Evolutionary conservation across 164 flowering plant genomes (phyloP), one percentile per base, ranked within the genome.

Genomic region (Akebia trifoliata): DNA sequence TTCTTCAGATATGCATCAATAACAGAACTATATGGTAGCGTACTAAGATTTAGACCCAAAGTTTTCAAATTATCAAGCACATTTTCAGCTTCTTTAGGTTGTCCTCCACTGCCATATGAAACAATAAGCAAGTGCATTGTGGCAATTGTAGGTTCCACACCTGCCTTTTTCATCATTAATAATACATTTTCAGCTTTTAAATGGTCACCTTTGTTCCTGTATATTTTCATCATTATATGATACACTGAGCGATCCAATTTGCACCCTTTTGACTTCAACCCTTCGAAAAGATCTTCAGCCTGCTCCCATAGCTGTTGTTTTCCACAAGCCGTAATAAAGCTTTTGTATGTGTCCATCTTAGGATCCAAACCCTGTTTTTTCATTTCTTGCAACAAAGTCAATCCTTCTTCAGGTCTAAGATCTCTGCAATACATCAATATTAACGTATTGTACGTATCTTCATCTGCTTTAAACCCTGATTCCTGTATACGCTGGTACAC

Each of bases 91-190:
- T 83, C 97, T 61, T 67, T 59, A 14, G 97, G 95, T 59, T 78
- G 78, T 21, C 95, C 93, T 50, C 93, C 86, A 65, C 78, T 78
- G 48, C 97, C 80, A 77, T 86, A 87, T 47, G 97, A 90, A 42
- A 82, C 76, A 92, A 93, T 85, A 62, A 90, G 90, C 78, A 93
- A 74, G 69, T 93, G 99, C 96, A 90, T 90, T 49, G 99, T 90
- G 61, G 97, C 96, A 68, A 74, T 50, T 4, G 81, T 75, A 50
- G 99, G 96, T 52, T 90, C 86, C 30, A 87, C 65, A 43, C 96
- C 93, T 1, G 71, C 75, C 55, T 83, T 86, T 71, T 77, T 87
- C 99, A 94, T 90, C 67, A 61, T 51, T 62, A 56, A 68, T n/a
- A 90, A 58, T 28, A 87, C 57, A 21, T 71, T 80, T 72, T 87